Conservation (phyloP, 2,329 filamentous ascomycete species). For the Alternaria sp. region DNA sequence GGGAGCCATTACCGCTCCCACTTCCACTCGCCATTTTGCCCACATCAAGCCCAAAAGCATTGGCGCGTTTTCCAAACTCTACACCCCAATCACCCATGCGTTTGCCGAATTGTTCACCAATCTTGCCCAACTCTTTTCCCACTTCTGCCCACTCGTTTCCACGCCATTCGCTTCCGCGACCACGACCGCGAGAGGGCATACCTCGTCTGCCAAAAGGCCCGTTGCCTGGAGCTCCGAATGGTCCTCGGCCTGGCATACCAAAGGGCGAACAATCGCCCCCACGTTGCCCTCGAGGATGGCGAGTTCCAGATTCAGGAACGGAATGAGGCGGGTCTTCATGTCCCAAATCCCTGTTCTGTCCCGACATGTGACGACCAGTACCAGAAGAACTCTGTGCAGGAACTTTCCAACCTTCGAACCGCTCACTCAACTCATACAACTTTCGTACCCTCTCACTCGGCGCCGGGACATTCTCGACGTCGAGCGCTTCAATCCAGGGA, state of each 20-base stretch:
- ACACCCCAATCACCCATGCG: conserved; percentile 41
- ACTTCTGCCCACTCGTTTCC: conserved; percentile 19
- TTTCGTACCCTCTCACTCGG: conserved; percentile 22
- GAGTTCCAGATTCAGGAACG: background rate
- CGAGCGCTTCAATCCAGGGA: conserved; percentile 43
- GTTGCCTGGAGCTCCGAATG: conserved; percentile 17
- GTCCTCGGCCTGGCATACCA: conserved; percentile 14
- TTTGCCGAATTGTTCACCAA: conserved; percentile 47
- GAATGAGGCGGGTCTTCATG: conserved; percentile 38
- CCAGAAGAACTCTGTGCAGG: background rate
- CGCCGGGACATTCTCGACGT: conserved; percentile 26
- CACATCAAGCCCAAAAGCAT: conserved; percentile 29
- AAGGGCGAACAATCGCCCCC: conserved; percentile 28
- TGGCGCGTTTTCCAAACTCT: conserved; percentile 39
- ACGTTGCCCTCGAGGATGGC: background rate
- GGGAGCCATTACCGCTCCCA: conserved; percentile 7
- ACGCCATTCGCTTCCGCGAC: conserved; percentile 2
- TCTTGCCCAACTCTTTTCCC: conserved; percentile 21
- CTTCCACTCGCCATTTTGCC: conserved; percentile 17
- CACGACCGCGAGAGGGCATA: background rate
- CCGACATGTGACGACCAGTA: background rate
- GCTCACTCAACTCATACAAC: conserved; percentile 29
- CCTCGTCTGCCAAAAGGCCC: conserved; percentile 19
- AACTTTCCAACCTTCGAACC: conserved; percentile 3
- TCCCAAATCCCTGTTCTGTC: background rate